These are phyloP conservation scores for Diplotaxis tenuifolia DNA, from an alignment of 345 rosid species.

Conservation along the genomic window DNA sequence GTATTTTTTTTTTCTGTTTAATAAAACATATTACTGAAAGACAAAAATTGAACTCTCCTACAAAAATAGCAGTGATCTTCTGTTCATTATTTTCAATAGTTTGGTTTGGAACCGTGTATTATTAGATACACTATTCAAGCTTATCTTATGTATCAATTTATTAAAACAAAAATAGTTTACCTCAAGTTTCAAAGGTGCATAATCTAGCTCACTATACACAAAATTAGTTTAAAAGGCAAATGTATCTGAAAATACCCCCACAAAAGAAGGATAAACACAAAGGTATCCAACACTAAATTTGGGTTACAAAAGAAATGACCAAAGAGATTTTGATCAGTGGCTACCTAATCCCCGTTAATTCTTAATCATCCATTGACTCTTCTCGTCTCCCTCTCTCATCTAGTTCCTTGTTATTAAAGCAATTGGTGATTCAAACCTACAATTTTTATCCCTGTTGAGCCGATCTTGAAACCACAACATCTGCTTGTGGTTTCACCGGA, in stretches of 20 bases:
- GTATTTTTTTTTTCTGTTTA: too few species aligned
- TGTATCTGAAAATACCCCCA: not conserved
- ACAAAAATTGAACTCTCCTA: too few species aligned
- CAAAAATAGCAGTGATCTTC: too few species aligned
- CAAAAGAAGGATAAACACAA: not conserved
- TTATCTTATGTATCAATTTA: not conserved
- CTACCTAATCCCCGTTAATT: not conserved
- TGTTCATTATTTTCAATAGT: not conserved
- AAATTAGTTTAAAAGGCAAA: not conserved
- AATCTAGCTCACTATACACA: not conserved
- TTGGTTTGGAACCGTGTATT: not conserved
- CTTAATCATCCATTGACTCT: not conserved
- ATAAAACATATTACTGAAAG: too few species aligned
- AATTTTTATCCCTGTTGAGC: not conserved
- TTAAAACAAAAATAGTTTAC: not conserved
- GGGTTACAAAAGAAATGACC: not conserved
- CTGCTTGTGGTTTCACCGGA: conserved; percentile 9
- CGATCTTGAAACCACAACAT: conserved; percentile 1
- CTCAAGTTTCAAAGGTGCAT: not conserved
- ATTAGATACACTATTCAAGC: not conserved
- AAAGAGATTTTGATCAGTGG: not conserved
- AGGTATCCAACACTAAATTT: not conserved
- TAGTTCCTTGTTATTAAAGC: conserved; percentile 15
- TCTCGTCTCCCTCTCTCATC: conserved; percentile 8
- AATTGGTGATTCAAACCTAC: not conserved